Base-by-base conservation (phyloP, 106 monocot species). In the Dendrobium officinale region DNA sequence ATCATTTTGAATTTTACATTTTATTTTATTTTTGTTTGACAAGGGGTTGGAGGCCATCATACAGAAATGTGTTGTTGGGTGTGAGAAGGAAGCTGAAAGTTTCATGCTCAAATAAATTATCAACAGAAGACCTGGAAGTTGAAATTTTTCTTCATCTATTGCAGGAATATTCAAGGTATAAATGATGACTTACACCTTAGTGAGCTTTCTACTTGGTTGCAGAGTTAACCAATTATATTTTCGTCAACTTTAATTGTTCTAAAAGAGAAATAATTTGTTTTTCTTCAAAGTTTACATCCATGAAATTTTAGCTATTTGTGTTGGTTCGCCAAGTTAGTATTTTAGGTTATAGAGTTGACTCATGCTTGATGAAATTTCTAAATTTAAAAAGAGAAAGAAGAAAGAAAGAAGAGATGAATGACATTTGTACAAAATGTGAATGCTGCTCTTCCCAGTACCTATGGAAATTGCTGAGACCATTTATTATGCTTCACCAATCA, bases 1-100 rank as follows among this genome's bases (percentile, higher is more conserved):
- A 68, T 68, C 10, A 73, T 1, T 74, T 74, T 74, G 74, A 74
- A 42, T 42, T 20, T 43, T 74, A 74, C 44, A 44, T 44, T 74
- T 42, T 6, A 31, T 67, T 73, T 19, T 19, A 80, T 81, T 31
- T 42, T 84, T 3, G 86, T 72, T 77, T 47, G 85, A 19, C 31
- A 73, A 98, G 98, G 83, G 95, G 98, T 76, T 93, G 87, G 91
- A 91, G 93, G 79, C 98, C 98, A 77, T 93, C 98, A 43, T 99
- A 99, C 79, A 91, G 92, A 79, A 86, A 91, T 82, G 91, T 99
- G 72, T 86, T 99, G 79, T 89, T 99, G 79, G 86, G 85, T 73
- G 91, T 99, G 55, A 87, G 87, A 78, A 88, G 77, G 85, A 95
- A 94, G 79, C 72, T 99, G 67, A 78, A 86, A 26, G 68, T 99